These are phyloP conservation scores for Puccinia hordei DNA, from an alignment of 1,284 basidiomycete species.

Conservation along the genomic window DNA sequence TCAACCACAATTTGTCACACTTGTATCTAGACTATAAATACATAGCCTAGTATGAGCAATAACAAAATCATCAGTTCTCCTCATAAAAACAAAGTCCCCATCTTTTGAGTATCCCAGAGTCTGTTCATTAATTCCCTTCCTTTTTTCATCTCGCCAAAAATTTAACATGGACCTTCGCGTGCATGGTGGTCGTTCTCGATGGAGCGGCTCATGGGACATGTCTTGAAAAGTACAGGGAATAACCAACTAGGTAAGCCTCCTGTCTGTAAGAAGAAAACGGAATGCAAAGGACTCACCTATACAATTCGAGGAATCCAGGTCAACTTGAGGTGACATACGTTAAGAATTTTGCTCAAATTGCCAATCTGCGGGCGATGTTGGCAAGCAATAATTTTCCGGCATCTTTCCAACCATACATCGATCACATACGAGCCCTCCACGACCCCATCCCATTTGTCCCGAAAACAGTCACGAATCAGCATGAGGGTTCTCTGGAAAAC, in stretches of 20 bases:
- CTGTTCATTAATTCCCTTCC: too few relatives aligned
- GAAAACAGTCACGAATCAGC: background rate
- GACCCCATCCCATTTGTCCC: background rate
- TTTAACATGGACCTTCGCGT: too few relatives aligned
- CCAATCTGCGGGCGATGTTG: slow-evolving; percentile 13
- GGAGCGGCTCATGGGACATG: slow-evolving; percentile 29
- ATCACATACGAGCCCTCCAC: background rate
- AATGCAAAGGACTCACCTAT: background rate
- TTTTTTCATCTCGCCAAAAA: too few relatives aligned
- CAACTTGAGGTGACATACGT: slow-evolving; percentile 20
- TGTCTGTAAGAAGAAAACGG: background rate
- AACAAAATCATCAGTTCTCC: too few relatives aligned
- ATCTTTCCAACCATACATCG: background rate
- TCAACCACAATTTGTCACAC: too few relatives aligned
- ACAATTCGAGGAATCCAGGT: background rate
- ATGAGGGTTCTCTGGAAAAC: background rate
- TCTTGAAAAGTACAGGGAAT: slow-evolving; percentile 25
- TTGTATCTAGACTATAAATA: too few relatives aligned
- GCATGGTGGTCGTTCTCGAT: slow-evolving; percentile 42
- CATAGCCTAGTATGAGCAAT: too few relatives aligned
- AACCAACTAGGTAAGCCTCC: slow-evolving; percentile 17
- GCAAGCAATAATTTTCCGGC: background rate
- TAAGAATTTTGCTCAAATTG: slow-evolving; percentile 10
- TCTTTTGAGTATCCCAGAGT: too few relatives aligned
- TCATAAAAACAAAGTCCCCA: too few relatives aligned